Evolutionary conservation across 2,329 filamentous ascomycete genomes (phyloP).

Genomic region (Lasiodiplodia sp.): DNA sequence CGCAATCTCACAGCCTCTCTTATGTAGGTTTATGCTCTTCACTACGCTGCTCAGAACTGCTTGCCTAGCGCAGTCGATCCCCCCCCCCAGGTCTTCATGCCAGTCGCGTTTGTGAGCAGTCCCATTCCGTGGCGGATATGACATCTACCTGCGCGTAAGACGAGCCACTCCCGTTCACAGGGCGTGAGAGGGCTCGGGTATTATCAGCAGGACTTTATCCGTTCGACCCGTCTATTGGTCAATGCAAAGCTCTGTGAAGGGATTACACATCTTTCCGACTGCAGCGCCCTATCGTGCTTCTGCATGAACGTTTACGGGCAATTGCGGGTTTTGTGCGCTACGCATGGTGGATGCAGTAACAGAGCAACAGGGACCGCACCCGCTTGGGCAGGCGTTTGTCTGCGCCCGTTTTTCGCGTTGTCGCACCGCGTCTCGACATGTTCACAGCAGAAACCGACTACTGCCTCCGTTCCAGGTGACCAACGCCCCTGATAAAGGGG

Average conservation of each 20-base stretch:
- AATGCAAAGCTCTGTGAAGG: constrained; percentile 9
- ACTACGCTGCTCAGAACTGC: constrained; percentile 4
- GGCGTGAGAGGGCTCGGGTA: neutral
- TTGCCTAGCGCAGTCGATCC: constrained; percentile 14
- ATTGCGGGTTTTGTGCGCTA: constrained; percentile 3
- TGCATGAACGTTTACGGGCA: constrained; percentile 11
- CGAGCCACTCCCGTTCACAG: constrained; percentile 20
- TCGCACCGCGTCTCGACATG: neutral
- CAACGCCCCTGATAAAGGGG: constrained; percentile 16
- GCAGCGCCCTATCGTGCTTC: constrained; percentile 2
- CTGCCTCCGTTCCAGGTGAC: constrained; percentile 21
- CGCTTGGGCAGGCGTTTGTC: neutral
- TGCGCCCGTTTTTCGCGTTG: neutral
- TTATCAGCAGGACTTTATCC: constrained; percentile 6
- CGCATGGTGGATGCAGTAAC: neutral
- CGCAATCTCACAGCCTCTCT: constrained; percentile 10
- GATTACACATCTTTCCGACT: neutral
- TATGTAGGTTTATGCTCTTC: constrained; percentile 1
- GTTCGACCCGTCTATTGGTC: neutral
- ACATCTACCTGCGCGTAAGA: constrained; percentile 20
- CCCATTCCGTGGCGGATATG: constrained; percentile 17
- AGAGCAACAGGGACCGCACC: constrained; percentile 11
- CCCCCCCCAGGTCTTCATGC: constrained; percentile 3
- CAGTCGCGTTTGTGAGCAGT: constrained; percentile 10
- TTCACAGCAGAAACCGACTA: constrained; percentile 18